These are phyloP conservation scores for Quambalaria eucalypti DNA, from an alignment of 1,284 basidiomycete genomes.

Conservation along the genomic window DNA sequence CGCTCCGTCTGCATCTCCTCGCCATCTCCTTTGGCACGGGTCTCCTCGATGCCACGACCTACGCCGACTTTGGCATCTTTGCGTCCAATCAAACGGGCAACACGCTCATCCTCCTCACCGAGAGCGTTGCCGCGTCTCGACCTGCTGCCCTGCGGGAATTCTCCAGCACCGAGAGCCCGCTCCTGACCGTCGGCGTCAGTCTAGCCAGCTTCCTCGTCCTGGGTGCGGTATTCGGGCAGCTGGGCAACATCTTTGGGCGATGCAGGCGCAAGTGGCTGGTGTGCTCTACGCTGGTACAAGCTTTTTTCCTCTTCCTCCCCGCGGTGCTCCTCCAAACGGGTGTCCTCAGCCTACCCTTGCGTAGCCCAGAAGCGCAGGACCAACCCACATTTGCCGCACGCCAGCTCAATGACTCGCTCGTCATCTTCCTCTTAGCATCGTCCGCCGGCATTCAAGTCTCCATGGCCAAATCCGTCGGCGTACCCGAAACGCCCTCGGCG, in stretches of 20 bases:
- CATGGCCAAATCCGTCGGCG: not conserved
- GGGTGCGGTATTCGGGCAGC: not conserved
- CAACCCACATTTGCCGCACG: not conserved
- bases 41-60: not conserved
- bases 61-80: slow-evolving; percentile 2
- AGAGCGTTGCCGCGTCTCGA: not conserved
- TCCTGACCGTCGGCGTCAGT: not conserved
- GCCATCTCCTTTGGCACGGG: slow-evolving; percentile 1
- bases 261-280: not conserved
- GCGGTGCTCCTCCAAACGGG: not conserved
- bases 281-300: not conserved
- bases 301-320: not conserved
- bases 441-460: not conserved
- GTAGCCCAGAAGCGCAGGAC: not conserved
- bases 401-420: not conserved
- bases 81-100: slow-evolving; percentile 1
- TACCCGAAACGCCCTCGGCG: not conserved
- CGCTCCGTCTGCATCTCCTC: not conserved
- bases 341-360: not conserved
- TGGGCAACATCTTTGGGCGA: not conserved
- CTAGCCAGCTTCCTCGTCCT: not conserved
- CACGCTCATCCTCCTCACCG: not conserved
- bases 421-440: not conserved
- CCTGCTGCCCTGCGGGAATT: too few relatives aligned
- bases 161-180: not conserved